Conservation (phyloP, 495 filamentous ascomycete species). For the Aspergillus bridgeri region DNA sequence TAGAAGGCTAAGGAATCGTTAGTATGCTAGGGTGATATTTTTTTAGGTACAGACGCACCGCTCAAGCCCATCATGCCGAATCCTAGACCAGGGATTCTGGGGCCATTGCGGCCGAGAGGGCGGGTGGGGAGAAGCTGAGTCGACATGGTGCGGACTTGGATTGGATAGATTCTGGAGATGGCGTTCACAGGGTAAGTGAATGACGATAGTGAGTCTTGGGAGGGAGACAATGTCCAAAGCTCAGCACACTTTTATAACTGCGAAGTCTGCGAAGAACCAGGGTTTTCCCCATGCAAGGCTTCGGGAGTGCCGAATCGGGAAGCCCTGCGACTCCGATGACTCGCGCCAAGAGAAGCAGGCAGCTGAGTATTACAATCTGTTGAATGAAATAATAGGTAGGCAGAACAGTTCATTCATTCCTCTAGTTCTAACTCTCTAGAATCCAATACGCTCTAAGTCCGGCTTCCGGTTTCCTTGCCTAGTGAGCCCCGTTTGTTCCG, state of each 20-base stretch:
- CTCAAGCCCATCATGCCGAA: slow-evolving; percentile 56
- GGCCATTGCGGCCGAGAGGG: slow-evolving; percentile 52
- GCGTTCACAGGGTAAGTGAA: too few species aligned
- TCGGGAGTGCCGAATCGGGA: neutral
- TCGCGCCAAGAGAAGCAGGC: slow-evolving; percentile 1
- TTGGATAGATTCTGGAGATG: too few species aligned
- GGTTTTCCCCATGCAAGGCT: too few species aligned
- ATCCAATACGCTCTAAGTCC: neutral
- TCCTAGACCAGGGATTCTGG: slow-evolving; percentile 51
- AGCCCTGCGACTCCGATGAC: neutral
- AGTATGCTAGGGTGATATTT: slow-evolving; percentile 13
- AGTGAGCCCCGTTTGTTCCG: neutral
- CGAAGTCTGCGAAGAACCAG: too few species aligned
- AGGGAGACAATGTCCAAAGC: too few species aligned
- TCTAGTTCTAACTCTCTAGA: neutral
- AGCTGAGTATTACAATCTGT: too few species aligned
- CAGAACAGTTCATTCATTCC: too few species aligned
- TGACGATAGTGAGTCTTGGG: too few species aligned
- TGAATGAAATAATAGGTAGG: too few species aligned
- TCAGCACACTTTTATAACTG: too few species aligned
- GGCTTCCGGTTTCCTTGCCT: too few species aligned
- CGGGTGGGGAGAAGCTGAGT: slow-evolving; percentile 32
- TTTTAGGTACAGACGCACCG: slow-evolving; percentile 12
- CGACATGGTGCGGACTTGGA: neutral
- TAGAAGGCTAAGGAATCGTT: slow-evolving; percentile 45